Conservation (phyloP, 441 rosid species). For the Dalechampia spathulata region DNA sequence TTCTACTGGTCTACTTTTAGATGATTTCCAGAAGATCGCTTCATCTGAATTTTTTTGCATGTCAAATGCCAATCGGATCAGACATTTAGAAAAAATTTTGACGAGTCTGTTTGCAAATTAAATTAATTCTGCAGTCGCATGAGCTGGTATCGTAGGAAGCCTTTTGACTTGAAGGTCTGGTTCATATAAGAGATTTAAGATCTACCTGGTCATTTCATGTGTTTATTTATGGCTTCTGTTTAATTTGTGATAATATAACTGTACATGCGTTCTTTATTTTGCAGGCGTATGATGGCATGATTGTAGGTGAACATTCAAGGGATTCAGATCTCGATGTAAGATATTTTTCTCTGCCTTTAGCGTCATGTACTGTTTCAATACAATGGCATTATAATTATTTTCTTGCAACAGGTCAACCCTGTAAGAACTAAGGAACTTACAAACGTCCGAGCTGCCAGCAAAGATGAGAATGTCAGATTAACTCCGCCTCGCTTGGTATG, state of each 20-base stretch:
- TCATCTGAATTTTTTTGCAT: background rate
- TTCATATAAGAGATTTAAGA: background rate
- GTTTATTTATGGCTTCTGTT: background rate
- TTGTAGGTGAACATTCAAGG: slow-evolving; percentile 94
- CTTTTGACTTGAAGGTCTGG: too few relatives aligned
- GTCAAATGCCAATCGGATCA: background rate
- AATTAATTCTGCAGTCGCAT: too few relatives aligned
- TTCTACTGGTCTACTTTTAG: too few relatives aligned
- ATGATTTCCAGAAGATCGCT: too few relatives aligned
- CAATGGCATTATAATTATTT: slow-evolving; percentile 11
- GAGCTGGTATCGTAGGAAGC: too few relatives aligned
- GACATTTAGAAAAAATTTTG: background rate
- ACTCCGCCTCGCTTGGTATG: slow-evolving; percentile 90
- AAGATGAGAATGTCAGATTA: slow-evolving; percentile 83
- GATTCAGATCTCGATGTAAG: slow-evolving; percentile 97
- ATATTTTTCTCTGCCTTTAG: slow-evolving; percentile 20
- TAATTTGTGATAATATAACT: background rate
- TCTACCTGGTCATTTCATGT: background rate
- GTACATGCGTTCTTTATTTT: slow-evolving; percentile 7
- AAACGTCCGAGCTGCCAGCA: slow-evolving; percentile 72
- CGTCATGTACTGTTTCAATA: slow-evolving; percentile 6
- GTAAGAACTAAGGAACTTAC: slow-evolving; percentile 74
- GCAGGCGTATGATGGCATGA: slow-evolving; percentile 97
- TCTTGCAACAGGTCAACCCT: slow-evolving; percentile 62
- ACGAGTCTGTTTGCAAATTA: background rate